phyloP scores from a whole-genome alignment of 192 early-diverging fungal genomes.

The Kappamyces sp. region DNA sequence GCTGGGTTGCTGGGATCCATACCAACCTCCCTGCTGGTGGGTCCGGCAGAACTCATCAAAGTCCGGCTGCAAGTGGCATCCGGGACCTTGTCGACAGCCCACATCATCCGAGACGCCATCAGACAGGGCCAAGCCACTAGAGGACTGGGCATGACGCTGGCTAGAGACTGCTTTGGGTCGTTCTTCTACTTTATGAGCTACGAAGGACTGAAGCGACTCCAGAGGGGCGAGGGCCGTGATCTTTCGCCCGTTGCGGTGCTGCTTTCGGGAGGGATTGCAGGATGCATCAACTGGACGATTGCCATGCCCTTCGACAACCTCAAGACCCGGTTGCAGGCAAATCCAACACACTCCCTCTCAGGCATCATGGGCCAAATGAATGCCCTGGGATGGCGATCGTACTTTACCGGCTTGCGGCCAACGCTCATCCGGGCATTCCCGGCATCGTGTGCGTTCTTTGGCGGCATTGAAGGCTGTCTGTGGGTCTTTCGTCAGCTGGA shows the following conservation, averaged over 20 bases:
- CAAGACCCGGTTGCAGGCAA: slow-evolving; percentile 70
- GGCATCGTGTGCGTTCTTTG: slow-evolving; percentile 69
- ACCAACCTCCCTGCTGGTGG: slow-evolving; percentile 85
- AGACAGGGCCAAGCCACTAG: slow-evolving; percentile 30
- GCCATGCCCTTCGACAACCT: slow-evolving; percentile 76
- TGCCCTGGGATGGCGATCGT: slow-evolving; percentile 58
- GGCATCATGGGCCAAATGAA: slow-evolving; percentile 46
- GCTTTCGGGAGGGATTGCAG: slow-evolving; percentile 74
- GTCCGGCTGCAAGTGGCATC: slow-evolving; percentile 71
- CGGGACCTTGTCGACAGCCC: no score
- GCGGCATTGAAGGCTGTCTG: slow-evolving; percentile 50
- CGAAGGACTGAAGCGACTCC: slow-evolving; percentile 58
- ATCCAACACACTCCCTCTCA: slow-evolving; percentile 51
- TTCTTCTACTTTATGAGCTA: slow-evolving; percentile 90
- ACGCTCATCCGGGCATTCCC: slow-evolving; percentile 78
- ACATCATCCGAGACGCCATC: no score
- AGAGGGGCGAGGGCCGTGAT: slow-evolving; percentile 35
- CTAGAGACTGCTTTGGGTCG: slow-evolving; percentile 83
- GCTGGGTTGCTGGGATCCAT: slow-evolving; percentile 87
- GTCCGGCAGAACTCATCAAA: slow-evolving; percentile 94
- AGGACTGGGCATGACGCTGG: slow-evolving; percentile 81
- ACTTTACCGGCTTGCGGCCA: slow-evolving; percentile 81
- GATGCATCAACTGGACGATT: slow-evolving; percentile 68
- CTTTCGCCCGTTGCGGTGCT: slow-evolving; percentile 68
- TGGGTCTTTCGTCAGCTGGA: no score